Evolutionary conservation across 83 land plant species (phyloP), one percentile per base, ranked within the genome.

Genomic region (Diphasiastrum complanatum): DNA sequence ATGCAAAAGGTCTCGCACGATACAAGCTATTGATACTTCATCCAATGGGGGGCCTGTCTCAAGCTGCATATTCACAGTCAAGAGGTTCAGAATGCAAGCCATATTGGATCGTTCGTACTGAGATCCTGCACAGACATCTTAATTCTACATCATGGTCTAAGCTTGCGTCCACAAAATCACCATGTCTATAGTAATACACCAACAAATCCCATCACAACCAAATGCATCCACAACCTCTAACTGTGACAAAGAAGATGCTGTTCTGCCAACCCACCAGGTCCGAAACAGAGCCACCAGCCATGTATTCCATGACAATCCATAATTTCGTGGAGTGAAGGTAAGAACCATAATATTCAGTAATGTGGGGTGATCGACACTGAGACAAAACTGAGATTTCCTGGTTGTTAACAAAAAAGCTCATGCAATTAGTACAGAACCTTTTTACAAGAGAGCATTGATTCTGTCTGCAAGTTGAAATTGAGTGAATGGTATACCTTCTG

Each of bases 281-380:
- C 34, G 96, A 89, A 56, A 93, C 99, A 78, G 99, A 93, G 56
- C 99, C 99, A 69, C 99, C 99, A 65, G 99, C 99, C 99, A 93
- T 89, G 71, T 86, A 93, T 61, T 93, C 99, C 99, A 93, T 93
- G 35, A 93, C 79, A 61, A 93, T 93, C 86, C 85, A 93, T 54
- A 93, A 61, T 66, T 93, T 93, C 2, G 99, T 93, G 51, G 86
- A 66, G 64, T 82, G 81, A 31, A 93, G 82, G 78, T 79, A 81
- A 22, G 99, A 93, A 28, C 97, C 97, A 79, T 93, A 93, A 59
- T 93, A 93, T 47, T 93, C 93, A 10, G 99, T 93, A 50, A 93
- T 89, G 65, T 86, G 86, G 25, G 89, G 93, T 36, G 97, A 93
- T 4, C 99, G 88, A 47, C 99, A 93, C 57, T 89, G 91, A 24